A percentile compares a stretch with the other conserved stretches of the same genome.
Conservation (phyloP, 371 early-diverging fungal species). For the Mucor plumbeus region DNA sequence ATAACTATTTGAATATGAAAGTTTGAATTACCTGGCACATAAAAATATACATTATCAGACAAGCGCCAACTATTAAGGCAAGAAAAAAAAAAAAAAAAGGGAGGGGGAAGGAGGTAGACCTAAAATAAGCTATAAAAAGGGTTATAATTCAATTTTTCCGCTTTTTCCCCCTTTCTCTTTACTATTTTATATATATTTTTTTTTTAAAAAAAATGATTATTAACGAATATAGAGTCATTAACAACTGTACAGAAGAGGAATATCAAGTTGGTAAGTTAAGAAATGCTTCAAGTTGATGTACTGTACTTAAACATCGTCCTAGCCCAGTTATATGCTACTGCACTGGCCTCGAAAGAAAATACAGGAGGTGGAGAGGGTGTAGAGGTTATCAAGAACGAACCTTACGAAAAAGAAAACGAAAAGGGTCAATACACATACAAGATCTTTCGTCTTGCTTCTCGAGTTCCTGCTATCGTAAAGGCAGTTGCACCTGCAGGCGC, state of each 20-base stretch:
- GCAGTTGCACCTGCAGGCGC: slow-evolving; percentile 64
- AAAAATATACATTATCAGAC: background rate
- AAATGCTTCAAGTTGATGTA: background rate
- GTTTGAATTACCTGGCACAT: too few species aligned
- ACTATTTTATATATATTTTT: slow-evolving; percentile 15
- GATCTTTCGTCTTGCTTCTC: slow-evolving; percentile 66
- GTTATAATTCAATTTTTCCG: background rate
- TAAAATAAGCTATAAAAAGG: slow-evolving; percentile 7
- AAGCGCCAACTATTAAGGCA: background rate
- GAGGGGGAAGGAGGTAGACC: background rate
- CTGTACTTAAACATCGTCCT: slow-evolving; percentile 4
- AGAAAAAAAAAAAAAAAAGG: background rate
- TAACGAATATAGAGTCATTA: slow-evolving; percentile 73
- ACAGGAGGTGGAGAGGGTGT: slow-evolving; percentile 79
- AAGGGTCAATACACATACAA: slow-evolving; percentile 80
- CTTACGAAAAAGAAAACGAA: slow-evolving; percentile 61
- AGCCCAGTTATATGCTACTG: slow-evolving; percentile 75
- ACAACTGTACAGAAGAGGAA: slow-evolving; percentile 72
- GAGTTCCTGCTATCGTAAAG: slow-evolving; percentile 60
- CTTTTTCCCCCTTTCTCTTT: slow-evolving; percentile 7
- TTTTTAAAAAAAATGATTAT: slow-evolving; percentile 51
- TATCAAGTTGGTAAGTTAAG: slow-evolving; percentile 55
- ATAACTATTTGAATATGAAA: too few species aligned
- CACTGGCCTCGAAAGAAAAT: slow-evolving; percentile 70
- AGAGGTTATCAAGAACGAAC: slow-evolving; percentile 73